Base-by-base conservation (phyloP, 2,329 filamentous ascomycete genomes). In the Paraphaeosphaeria minitans region DNA sequence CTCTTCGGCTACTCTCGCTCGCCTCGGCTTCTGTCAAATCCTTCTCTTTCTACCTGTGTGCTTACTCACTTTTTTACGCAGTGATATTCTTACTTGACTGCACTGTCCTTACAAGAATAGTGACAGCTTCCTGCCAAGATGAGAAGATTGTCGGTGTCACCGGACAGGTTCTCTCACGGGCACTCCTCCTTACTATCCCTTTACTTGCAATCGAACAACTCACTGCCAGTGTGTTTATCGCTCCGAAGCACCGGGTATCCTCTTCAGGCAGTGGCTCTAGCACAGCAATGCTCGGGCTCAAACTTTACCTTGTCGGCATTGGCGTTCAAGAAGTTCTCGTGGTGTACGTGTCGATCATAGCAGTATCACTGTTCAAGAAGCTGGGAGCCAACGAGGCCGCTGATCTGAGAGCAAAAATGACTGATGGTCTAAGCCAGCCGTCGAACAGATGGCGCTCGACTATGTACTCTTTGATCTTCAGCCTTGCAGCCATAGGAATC, bases 251-350 rank as follows among this genome's bases (percentile, higher is more conserved):
- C 2, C 19, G 13, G 8, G 43, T 33, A 1, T 39, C 29, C 1
- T 13, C 31, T 21, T 24, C 43, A 7, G 27, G 21, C 1, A 16
- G 41, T 5, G 19, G 24, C 19, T 42, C 51, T 8, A 33, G 12
- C 16, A 54, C 51, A 8, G 51, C 56, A 0, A 51, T 58, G 27
- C 22, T 54, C 14, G 56, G 56, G 6, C 21, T 58, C 8, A 21
- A 50, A n/a, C 31, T 54, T 4, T 58, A 58, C n/a, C 43, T 58
- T 13, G 14, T 49, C 12, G 56, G 56, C 35, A 54, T 58, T 35
- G 51, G 46, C 10, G 10, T 51, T 27, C 49, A 51, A 4, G 33
- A 41, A 27, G 12, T 52, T 29, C 21, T 56, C 19, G 27, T 52
- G n/a, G 12, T 51, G 4, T 33, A 22, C 21, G 35, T 19, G 9